Conservation (phyloP, 345 rosid genomes). For the Linum usitatissimum region DNA sequence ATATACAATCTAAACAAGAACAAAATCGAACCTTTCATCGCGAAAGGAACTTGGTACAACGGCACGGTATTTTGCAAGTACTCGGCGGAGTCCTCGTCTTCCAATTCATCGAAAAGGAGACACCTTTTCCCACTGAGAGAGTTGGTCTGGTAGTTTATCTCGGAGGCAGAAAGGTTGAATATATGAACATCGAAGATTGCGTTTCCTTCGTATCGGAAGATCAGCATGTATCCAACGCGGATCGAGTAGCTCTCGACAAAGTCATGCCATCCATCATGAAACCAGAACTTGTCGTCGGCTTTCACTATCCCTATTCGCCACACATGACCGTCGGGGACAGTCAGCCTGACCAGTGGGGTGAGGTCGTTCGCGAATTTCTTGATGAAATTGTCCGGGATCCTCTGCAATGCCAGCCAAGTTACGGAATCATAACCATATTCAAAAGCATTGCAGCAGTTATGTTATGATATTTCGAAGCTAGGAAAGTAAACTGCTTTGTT, state of each 20-base stretch:
- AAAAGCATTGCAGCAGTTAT: background rate
- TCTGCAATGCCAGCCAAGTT: slow-evolving; percentile 35
- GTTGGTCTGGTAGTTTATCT: slow-evolving; percentile 54
- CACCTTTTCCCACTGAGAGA: slow-evolving; percentile 37
- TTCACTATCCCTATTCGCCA: slow-evolving; percentile 69
- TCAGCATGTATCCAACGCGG: slow-evolving; percentile 60
- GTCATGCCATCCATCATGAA: slow-evolving; percentile 75
- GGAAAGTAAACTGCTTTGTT: slow-evolving; percentile 7
- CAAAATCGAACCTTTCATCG: slow-evolving; percentile 16
- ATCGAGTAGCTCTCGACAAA: slow-evolving; percentile 67
- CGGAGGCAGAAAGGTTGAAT: slow-evolving; percentile 57
- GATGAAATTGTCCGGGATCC: slow-evolving; percentile 72
- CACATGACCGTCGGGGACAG: slow-evolving; percentile 64
- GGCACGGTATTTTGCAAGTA: slow-evolving; percentile 6
- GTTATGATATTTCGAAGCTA: too few relatives aligned
- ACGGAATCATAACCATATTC: slow-evolving; percentile 10
- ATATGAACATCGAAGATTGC: slow-evolving; percentile 65
- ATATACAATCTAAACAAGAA: too few relatives aligned
- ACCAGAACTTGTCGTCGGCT: slow-evolving; percentile 63
- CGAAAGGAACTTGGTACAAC: slow-evolving; percentile 14
- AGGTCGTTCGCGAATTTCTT: slow-evolving; percentile 70
- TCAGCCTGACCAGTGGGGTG: slow-evolving; percentile 51
- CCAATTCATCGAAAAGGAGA: slow-evolving; percentile 59
- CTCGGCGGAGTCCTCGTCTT: slow-evolving; percentile 48
- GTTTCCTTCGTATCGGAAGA: slow-evolving; percentile 79